phyloP scores from a whole-genome alignment of 495 filamentous ascomycete genomes.

The Trypethelium eluteriae region DNA sequence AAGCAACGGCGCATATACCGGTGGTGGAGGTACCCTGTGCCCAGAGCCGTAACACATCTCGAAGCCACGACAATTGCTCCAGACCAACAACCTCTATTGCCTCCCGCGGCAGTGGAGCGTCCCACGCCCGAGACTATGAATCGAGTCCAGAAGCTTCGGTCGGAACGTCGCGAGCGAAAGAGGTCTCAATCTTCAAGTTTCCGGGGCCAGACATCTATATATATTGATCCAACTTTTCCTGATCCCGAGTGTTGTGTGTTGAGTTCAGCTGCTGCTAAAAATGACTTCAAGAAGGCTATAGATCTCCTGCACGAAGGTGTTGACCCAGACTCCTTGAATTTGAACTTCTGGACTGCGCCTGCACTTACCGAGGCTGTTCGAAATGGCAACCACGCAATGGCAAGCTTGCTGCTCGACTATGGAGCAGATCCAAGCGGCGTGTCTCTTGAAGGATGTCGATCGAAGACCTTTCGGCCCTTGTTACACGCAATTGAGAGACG shows the following conservation, averaged over 20 bases:
- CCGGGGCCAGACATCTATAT: background rate
- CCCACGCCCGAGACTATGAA: background rate
- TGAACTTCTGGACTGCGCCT: background rate
- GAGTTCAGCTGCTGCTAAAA: background rate
- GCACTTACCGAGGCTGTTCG: background rate
- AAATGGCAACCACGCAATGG: background rate
- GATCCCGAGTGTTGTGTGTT: background rate
- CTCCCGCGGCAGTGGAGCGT: background rate
- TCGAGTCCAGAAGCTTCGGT: background rate
- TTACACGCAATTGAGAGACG: background rate
- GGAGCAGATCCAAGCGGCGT: slow-evolving; percentile 17
- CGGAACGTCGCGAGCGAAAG: background rate
- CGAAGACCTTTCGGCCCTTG: background rate
- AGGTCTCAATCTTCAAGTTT: too few relatives aligned
- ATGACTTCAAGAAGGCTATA: background rate
- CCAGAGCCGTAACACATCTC: too few relatives aligned
- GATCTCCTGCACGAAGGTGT: background rate
- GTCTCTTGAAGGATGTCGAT: background rate
- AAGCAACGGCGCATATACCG: too few relatives aligned
- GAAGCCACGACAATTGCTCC: too few relatives aligned
- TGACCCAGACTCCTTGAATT: background rate
- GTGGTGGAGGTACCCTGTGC: too few relatives aligned
- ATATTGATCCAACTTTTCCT: background rate
- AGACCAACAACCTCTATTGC: background rate
- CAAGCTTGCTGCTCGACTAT: background rate